Base-by-base conservation (phyloP, 495 filamentous ascomycete genomes). In the Neurospora sp. region DNA sequence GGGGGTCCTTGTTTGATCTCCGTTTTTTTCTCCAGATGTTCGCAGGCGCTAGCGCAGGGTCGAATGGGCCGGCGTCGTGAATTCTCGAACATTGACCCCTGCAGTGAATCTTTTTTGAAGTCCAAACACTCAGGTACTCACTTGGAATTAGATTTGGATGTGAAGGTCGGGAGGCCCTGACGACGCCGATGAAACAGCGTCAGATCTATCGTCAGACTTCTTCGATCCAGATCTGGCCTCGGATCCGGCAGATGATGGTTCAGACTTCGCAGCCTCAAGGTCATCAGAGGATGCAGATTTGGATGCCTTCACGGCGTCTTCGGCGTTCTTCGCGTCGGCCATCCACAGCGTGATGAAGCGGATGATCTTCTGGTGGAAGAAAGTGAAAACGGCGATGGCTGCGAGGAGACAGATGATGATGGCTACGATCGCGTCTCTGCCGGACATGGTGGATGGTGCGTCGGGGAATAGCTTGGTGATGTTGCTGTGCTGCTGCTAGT, bases 341-440 rank as follows among this genome's bases (percentile, higher is more conserved):
- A 61, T 61, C 53, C 53, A 61, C 53, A 35, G 27, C 53, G 53
- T 27, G 27, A 61, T 14, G 27, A 35, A 61, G 42, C 5, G 35
- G 68, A 75, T 68, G 39, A 72, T 72, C 44, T 72, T 74, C 22
- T 71, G 40, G 44, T 39, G 74, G 70, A 70, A 37, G 39, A 72
- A 71, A 11, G 40, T n/a, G 39, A 75, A 14, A 39, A 73, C 5
- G 5, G 59, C 68, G 27, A 71, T 37, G 42, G 73, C 20, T 42
- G 44, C 69, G 5, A 76, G 20, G 22, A 70, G 38, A 40, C 70
- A 22, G 71, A 77, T 69, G 20, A 79, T 70, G 38, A 71, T 68
- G 41, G 77, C 65, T 0, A 73, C 71, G 39, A 79, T 70, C 4
- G 69, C 46, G 40, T 44, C 53, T 41, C 70, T 70, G 37, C 27